Base-by-base conservation (phyloP, 2,329 filamentous ascomycete species). In the Hypoxylon sp. region DNA sequence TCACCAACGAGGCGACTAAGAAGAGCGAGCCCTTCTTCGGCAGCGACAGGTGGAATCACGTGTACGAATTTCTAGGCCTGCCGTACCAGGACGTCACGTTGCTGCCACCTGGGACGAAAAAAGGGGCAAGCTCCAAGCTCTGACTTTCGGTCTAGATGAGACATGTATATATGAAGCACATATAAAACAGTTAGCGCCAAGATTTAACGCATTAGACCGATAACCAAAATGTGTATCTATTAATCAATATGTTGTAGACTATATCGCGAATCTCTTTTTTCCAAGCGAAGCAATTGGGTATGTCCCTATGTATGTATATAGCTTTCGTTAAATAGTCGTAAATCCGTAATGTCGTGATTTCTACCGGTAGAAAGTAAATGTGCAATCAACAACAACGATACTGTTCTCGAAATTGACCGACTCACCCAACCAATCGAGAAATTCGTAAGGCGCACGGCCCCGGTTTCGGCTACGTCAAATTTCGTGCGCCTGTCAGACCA, bases 21-120 rank as follows among this genome's bases (percentile, higher is more conserved):
- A 78, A 84, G 62, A 84, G 84, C 53, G 89, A 92, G 80, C 87
- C 90, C 0, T 93, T 94, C 77, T 94, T 94, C 79, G 92, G 92
- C 2, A 93, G 91, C 79, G 92, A 94, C 80, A 82, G 88, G 63
- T 92, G 90, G 77, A 86, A 89, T 71, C 91, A 87, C 73, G 86
- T 94, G 72, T 94, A 90, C 80, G 82, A 86, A 64, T 91, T 88
- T 75, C 77, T 94, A 48, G 89, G 83, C 0, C 72, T 93, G 51
- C 87, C 87, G 3, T 89, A 85, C 76, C 83, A 82, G 66, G 86
- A 89, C 63, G 74, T 91, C 21, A 80, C 81, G 67, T 74, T 89
- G 42, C 62, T 82, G 31, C 76, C 78, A 31, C 73, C 75, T 21
- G 46, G 46, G 6, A 15, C 31, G 35, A 56, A 69, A 11, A 65